phyloP scores from a whole-genome alignment of 441 rosid species.

The Adansonia madagascariensis region DNA sequence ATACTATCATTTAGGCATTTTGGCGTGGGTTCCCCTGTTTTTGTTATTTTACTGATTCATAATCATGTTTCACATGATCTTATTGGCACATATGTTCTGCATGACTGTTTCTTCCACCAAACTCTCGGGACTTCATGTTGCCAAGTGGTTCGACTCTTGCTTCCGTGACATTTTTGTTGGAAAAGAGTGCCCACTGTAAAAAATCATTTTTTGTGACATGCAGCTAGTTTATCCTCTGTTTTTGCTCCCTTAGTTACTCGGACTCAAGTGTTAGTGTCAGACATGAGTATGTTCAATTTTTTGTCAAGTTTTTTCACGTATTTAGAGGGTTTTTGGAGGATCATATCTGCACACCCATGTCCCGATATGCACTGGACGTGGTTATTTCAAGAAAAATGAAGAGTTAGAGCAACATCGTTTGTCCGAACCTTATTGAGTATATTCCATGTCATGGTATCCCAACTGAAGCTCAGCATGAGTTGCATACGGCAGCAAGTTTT shows the following conservation, averaged over 20 bases:
- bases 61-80: not conserved
- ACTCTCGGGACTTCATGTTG: not conserved
- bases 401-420: too few relatives aligned
- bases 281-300: too few relatives aligned
- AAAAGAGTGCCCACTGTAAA: not conserved
- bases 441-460: not conserved
- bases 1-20: not conserved
- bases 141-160: not conserved
- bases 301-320: too few relatives aligned
- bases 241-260: not conserved
- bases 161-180: not conserved
- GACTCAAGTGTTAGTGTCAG: too few relatives aligned
- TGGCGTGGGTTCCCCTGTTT: not conserved
- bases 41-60: not conserved
- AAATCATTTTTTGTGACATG: not conserved
- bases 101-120: not conserved
- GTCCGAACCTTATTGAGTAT: not conserved
- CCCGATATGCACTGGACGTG: too few relatives aligned
- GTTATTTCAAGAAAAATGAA: too few relatives aligned
- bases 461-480: conserved; percentile 7
- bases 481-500: not conserved
- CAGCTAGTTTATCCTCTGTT: not conserved
- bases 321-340: too few relatives aligned
- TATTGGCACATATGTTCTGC: not conserved
- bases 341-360: too few relatives aligned